A percentile compares a stretch with the other conserved stretches of the same genome.
Evolutionary conservation across 2,329 filamentous ascomycete species (phyloP).

Genomic region (Cordyceps sp.): DNA sequence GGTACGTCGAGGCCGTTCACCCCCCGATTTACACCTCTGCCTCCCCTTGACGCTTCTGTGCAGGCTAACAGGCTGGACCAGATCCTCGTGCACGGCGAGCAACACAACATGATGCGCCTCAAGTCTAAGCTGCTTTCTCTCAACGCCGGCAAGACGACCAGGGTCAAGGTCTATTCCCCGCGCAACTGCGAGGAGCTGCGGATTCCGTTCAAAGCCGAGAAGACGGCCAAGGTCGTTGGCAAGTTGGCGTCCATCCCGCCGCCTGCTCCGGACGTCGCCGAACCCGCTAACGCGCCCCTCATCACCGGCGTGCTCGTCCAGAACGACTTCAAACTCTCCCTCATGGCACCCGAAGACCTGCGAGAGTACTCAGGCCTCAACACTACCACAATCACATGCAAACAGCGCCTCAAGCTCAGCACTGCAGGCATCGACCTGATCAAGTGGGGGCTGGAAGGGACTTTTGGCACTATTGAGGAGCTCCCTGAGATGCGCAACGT

Average conservation of each 20-base stretch:
- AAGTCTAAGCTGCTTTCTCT: slow-evolving; percentile 91
- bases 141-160: slow-evolving; percentile 63
- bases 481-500: slow-evolving; percentile 33
- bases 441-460: slow-evolving; percentile 84
- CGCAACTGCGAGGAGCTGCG: slow-evolving; percentile 89
- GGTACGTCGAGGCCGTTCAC: slow-evolving; percentile 35
- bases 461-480: slow-evolving; percentile 74
- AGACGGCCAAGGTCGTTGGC: slow-evolving; percentile 89
- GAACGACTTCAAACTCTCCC: slow-evolving; percentile 90
- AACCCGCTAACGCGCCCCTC: slow-evolving; percentile 27
- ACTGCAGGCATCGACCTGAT: slow-evolving; percentile 85
- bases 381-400: slow-evolving; percentile 85
- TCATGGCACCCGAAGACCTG: slow-evolving; percentile 94
- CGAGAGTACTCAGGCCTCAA: slow-evolving; percentile 94
- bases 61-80: slow-evolving; percentile 16
- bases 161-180: slow-evolving; percentile 85
- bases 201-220: slow-evolving; percentile 91
- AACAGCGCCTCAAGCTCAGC: slow-evolving; percentile 73
- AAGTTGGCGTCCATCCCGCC: slow-evolving; percentile 73
- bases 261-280: slow-evolving; percentile 26
- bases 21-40: slow-evolving; percentile 2
- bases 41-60: too few species aligned
- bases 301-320: slow-evolving; percentile 88
- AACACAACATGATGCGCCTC: slow-evolving; percentile 93
- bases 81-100: slow-evolving; percentile 94